Base-by-base conservation (phyloP, 2,329 filamentous ascomycete species). In the Periconia macrospinosa region DNA sequence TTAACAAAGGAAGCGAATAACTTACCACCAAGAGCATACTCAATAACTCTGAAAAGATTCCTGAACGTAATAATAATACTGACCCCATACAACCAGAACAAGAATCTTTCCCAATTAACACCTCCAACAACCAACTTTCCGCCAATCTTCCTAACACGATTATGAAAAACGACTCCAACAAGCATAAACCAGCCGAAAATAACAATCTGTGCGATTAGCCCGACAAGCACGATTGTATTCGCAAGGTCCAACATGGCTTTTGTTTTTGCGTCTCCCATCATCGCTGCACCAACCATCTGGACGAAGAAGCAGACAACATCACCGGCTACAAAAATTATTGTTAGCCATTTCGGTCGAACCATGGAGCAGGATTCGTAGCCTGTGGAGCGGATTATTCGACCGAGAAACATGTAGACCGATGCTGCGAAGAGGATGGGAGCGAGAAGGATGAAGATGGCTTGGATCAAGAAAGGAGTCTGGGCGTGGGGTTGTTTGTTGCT, bases 171-270 rank as follows among this genome's bases (percentile, higher is more conserved):
- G 6, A 76, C 53, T 0, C 78, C 75, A 1, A 76, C 76, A 15
- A 76, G 48, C 33, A 81, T 63, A 59, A 86, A 86, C 14, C 84
- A 63, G n/a, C 73, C 76, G 56, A 86, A 85, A 45, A 81, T 75
- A 37, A 81, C 40, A 18, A 86, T 71, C 62, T 86, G 84, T 18
- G 84, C 62, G 23, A 79, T 60, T 2, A 87, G 69, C 1, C 84
- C 83, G 1, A 54, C 77, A 6, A 85, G 65, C 17, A 86, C 76
- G 42, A 85, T 69, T n/a, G n/a, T n/a, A 56, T 79, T 63, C 6
- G 76, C 80, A 18, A 74, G 64, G 23, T 73, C 43, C 6, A 18
- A 41, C 2, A 11, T 47, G 51, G 52, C 11, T 23, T 50, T 45
- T 15, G 59, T 55, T 2, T 61, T 62, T 1, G 63, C 57, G n/a